A percentile compares a stretch with the other conserved stretches of the same genome.
phyloP scores from a whole-genome alignment of 2,329 filamentous ascomycete genomes.

The Calonectria montana region DNA sequence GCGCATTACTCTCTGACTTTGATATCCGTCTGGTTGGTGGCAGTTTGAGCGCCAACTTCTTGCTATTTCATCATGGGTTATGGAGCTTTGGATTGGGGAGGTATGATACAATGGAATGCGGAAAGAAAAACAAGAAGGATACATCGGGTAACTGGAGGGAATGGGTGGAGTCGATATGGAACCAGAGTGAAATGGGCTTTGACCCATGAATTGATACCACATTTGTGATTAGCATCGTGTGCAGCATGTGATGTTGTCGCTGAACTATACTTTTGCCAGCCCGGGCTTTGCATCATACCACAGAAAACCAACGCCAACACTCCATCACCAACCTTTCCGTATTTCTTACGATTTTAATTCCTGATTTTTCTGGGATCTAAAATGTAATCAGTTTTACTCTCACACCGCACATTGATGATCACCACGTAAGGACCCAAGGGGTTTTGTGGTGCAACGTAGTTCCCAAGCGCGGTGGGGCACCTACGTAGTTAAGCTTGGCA shows the following conservation, averaged over 20 bases:
- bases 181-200: constrained; percentile 28
- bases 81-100: constrained; percentile 22
- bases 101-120: constrained; percentile 15
- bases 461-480: too few species aligned
- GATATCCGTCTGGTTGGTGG: constrained; percentile 11
- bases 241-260: background rate
- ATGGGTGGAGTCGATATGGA: constrained; percentile 19
- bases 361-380: too few species aligned
- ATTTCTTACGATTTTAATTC: too few species aligned
- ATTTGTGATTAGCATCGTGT: constrained; percentile 10
- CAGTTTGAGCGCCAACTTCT: constrained; percentile 7
- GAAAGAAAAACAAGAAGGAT: background rate
- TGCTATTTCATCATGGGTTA: constrained; percentile 1
- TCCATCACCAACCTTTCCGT: too few species aligned
- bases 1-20: background rate
- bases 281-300: too few species aligned
- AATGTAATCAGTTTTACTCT: too few species aligned
- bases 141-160: constrained; percentile 18
- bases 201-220: constrained; percentile 40
- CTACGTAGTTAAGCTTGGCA: too few species aligned
- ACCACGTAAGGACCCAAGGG: too few species aligned
- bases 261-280: too few species aligned
- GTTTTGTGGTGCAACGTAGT: too few species aligned
- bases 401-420: too few species aligned
- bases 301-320: too few species aligned